Percentiles rank a stretch among this genome's conserved stretches.
phyloP scores from a whole-genome alignment of 441 rosid species.

The Populus tomentosa region DNA sequence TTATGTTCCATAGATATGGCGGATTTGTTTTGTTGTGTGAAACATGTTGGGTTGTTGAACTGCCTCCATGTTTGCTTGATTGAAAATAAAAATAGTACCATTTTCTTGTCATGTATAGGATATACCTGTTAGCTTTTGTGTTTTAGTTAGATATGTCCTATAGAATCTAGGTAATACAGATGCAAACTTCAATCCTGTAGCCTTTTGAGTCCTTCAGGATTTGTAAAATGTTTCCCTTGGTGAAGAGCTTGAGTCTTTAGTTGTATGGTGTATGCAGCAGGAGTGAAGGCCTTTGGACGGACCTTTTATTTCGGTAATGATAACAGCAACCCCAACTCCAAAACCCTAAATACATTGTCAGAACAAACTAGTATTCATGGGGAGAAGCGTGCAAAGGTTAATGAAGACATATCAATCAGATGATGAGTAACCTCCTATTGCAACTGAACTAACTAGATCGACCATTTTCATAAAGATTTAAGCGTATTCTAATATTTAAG shows the following conservation, averaged over 20 bases:
- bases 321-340: slow-evolving; percentile 27
- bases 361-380: slow-evolving; percentile 9
- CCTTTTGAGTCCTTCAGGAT: neutral
- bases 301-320: slow-evolving; percentile 24
- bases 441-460: slow-evolving; percentile 19
- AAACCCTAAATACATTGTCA: slow-evolving; percentile 1
- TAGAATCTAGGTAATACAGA: neutral
- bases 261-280: neutral
- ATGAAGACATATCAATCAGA: slow-evolving; percentile 12
- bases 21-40: neutral
- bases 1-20: neutral
- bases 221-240: neutral
- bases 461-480: slow-evolving; percentile 3
- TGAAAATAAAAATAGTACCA: neutral
- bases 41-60: neutral
- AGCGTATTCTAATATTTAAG: slow-evolving; percentile 12
- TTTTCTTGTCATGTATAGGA: neutral
- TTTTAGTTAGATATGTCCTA: neutral
- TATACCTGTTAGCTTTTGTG: neutral
- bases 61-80: neutral
- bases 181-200: neutral
- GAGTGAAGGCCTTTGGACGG: slow-evolving; percentile 34
- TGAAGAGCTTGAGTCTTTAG: neutral
- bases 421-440: slow-evolving; percentile 11
- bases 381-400: neutral